Evolutionary conservation across 257 asterid species (phyloP), one percentile per base, ranked within the genome.

Genomic region (Primulina huaijiensis): DNA sequence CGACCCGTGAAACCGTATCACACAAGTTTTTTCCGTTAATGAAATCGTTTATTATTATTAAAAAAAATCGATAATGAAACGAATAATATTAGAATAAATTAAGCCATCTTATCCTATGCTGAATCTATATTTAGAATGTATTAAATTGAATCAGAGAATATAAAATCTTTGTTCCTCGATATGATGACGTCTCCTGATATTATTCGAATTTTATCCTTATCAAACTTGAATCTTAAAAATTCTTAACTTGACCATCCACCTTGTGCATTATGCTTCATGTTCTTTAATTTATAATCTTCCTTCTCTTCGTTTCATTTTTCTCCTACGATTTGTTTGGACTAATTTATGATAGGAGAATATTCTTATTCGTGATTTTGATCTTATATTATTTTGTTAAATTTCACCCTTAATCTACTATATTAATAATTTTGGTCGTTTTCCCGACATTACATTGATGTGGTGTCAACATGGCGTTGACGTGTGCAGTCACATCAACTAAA

Each of bases 151-250:
- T 43, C 25, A 60, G 8, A 33, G 73, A 80, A 67, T 74, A 43
- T 11, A 43, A 43, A 67, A 58, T 53, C 35, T 62, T 33, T 33
- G 50, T 73, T 70, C 77, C 64, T 64, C n/a, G 27, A 61, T 12
- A 29, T 33, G 55, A 20, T 19, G 55, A 75, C 23, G 29, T 62
- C 62, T 38, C 53, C 38, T 35, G 25, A 62, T 37, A 66, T 53
- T 72, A 66, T 76, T 71, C 68, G 58, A 27, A 29, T 50, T 75
- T 58, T 60, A 72, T 77, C 76, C 78, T 75, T 61, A 72, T 78
- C 80, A 62, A 65, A 55, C 59, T 20, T 77, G 76, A 78, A 78
- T 75, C 68, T 72, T 33, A 6, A 62, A 62, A 69, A 67, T 75
- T 72, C 73, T 70, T 34, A 6, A 30, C 25, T 72, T 29, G 64